These are phyloP conservation scores for Scheffersomyces amazonensis DNA, from an alignment of 805 yeast species.

Conservation along the genomic window DNA sequence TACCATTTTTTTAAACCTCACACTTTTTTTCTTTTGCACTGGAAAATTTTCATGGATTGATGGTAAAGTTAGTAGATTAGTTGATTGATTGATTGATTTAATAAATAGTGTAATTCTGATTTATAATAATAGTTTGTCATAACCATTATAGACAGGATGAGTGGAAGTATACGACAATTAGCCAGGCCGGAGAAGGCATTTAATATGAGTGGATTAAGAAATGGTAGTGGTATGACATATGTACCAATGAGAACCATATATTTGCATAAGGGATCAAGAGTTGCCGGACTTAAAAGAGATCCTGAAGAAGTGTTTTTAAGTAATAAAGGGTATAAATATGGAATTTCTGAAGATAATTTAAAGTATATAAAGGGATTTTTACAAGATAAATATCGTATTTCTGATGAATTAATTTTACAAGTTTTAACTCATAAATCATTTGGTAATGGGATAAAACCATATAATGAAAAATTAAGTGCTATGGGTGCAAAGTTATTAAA, in stretches of 20 bases:
- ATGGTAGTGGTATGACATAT: too few relatives aligned
- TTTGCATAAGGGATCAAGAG: slow-evolving; percentile 52
- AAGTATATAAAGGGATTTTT: slow-evolving; percentile 48
- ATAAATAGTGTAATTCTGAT: too few relatives aligned
- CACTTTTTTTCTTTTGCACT: too few relatives aligned
- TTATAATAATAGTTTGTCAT: too few relatives aligned
- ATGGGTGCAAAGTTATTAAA: slow-evolving; percentile 67
- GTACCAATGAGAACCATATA: slow-evolving; percentile 23
- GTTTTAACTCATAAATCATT: slow-evolving; percentile 91
- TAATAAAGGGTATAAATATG: slow-evolving; percentile 46
- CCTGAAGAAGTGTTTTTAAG: slow-evolving; percentile 49
- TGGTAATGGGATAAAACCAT: slow-evolving; percentile 87
- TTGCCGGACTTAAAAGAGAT: slow-evolving; percentile 69
- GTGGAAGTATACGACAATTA: slow-evolving; percentile 12
- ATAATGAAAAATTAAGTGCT: slow-evolving; percentile 78
- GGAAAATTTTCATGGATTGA: too few relatives aligned
- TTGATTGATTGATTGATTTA: too few relatives aligned
- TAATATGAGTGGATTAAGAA: too few relatives aligned
- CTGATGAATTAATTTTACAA: slow-evolving; percentile 68
- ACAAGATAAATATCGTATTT: slow-evolving; percentile 45
- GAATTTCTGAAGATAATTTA: slow-evolving; percentile 47
- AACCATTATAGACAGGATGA: too few relatives aligned
- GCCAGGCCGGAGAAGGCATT: too few relatives aligned
- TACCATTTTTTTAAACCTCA: too few relatives aligned
- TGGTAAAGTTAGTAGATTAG: too few relatives aligned